Evolutionary conservation across 2,329 filamentous ascomycete species (phyloP), one percentile per base, ranked within the genome.

Genomic region (Colletotrichum lentis): DNA sequence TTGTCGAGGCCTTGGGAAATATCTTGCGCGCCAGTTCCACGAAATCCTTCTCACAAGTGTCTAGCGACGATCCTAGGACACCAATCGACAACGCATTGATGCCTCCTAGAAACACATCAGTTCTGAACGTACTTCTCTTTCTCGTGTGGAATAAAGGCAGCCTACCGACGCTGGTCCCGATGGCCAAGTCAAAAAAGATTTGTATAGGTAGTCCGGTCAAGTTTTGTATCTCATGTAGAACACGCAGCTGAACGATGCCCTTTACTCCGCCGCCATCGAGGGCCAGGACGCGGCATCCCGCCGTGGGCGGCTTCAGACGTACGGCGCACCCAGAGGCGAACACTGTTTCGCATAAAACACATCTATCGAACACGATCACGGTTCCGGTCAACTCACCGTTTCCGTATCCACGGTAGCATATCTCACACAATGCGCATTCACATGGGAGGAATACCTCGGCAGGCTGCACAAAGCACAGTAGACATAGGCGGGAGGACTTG

Each of bases 211-310:
- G 47, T 22, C 67, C 31, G 56, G 75, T 64, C 12, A 50, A 62
- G 24, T 71, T 61, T 71, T 76, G 74, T 14, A 78, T 55, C 18
- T 71, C 54, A 54, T 75, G 53, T 16, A 77, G 69, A 55, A 78
- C 75, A 7, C 71, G 44, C 10, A 77, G 73, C 12, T 67, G 69
- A 11, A 75, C 74, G 11, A 77, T 67, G 6, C 76, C 76, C 14
- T 75, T 73, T 39, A 77, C 72, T 3, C 76, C 76, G 31, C 76
- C 74, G 16, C 73, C 73, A 69, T 78, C 65, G 27, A 67, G 61
- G 16, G 49, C 24, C 16, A 63, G 54, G 14, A 63, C 61, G 24
- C 61, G 43, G 31, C 54, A 54, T 16, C 61, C 61, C 16, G 61
- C 61, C 20, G 61, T 57, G 24, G 43, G 43, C 24, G 61, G 61